Conservation (phyloP, 306 rosid genomes). For the Sechiopsis laciniata region DNA sequence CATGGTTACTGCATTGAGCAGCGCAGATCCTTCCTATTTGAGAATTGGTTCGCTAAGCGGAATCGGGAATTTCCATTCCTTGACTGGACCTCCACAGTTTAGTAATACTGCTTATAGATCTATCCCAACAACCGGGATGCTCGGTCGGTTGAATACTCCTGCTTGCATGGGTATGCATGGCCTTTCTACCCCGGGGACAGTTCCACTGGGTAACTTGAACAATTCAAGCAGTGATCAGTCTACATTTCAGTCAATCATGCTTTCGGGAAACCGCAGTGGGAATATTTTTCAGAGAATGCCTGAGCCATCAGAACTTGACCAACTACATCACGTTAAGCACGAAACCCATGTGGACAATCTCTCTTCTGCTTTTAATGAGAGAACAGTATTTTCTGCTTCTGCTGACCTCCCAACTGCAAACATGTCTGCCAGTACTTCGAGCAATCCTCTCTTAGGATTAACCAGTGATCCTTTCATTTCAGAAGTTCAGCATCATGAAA, state of each 20-base stretch:
- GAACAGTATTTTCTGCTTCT: slow-evolving; percentile 44
- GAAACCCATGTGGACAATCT: slow-evolving; percentile 32
- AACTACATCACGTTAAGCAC: slow-evolving; percentile 24
- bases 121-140: slow-evolving; percentile 57
- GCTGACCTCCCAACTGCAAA: slow-evolving; percentile 45
- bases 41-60: slow-evolving; percentile 54
- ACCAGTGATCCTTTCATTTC: slow-evolving; percentile 35
- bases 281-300: slow-evolving; percentile 50
- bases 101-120: slow-evolving; percentile 50
- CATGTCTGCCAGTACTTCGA: slow-evolving; percentile 28
- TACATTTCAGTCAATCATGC: slow-evolving; percentile 38
- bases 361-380: slow-evolving; percentile 37
- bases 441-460: slow-evolving; percentile 32
- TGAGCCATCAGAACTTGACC: slow-evolving; percentile 39
- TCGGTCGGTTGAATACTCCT: slow-evolving; percentile 69
- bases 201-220: slow-evolving; percentile 53
- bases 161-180: slow-evolving; percentile 50
- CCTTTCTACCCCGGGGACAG: slow-evolving; percentile 55
- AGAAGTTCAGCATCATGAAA: slow-evolving; percentile 37
- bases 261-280: slow-evolving; percentile 45
- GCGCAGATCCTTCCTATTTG: slow-evolving; percentile 68
- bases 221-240: slow-evolving; percentile 46
- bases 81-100: slow-evolving; percentile 55
- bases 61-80: slow-evolving; percentile 43
- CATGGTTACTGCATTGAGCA: slow-evolving; percentile 73